Evolutionary conservation across 2,329 filamentous ascomycete genomes (phyloP), one percentile per base, ranked within the genome.

Genomic region (Cyclaneusma minus): DNA sequence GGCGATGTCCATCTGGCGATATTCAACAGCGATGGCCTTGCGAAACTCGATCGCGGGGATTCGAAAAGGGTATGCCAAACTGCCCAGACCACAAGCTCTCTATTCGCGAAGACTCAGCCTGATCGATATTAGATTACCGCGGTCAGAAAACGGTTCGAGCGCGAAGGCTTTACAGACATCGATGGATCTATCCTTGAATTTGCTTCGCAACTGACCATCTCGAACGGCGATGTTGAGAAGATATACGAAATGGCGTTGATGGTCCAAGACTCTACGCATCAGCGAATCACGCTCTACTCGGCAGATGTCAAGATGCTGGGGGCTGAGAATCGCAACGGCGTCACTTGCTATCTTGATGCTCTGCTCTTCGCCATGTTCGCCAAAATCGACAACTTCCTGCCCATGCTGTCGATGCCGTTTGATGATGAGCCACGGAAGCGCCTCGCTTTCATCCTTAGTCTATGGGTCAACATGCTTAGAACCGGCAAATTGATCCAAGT

Each of bases 331-430:
- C 65, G 84, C 24, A 65, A 76, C 22, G 70, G 68, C 24, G 83
- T 93, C 18, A 95, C 87, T n/a, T 98, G 89, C 55, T 95, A 91
- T 48, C 60, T 95, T 10, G 89, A 95, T 48, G 68, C 87, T 1
- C 56, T 95, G 13, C 64, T 98, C 2, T 95, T 94, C 48, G 79
- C 87, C 48, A 94, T 98, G 83, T 95, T 95, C 48, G 79, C 81
- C 11, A 75, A 81, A 33, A 62, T 94, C 19, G 77, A 83, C 38
- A 85, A 79, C 36, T 98, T 93, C 48, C 87, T 95, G 50, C 82
- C 79, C 25, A 92, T 95, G 62, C 61, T 94, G 17, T 85, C 81
- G 48, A 77, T 76, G 30, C 71, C 75, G 6, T 81, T 82, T 34
- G 64, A 72, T 14, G 79, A 89, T 33, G 71, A 82, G 35, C 52